Conservation (phyloP, 176 grass and related monocot species). For the Phoenix roebelenii region DNA sequence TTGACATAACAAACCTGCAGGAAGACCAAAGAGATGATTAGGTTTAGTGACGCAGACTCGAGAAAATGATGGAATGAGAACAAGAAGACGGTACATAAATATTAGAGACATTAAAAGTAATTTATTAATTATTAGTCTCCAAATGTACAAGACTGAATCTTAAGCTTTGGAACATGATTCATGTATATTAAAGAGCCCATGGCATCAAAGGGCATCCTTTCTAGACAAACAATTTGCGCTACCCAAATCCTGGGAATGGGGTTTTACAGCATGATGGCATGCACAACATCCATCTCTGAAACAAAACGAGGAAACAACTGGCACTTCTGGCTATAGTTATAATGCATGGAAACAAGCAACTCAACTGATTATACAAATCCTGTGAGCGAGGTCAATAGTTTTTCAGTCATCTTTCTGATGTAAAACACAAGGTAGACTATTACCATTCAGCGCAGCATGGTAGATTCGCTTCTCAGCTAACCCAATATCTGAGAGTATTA, state of each 20-base stretch:
- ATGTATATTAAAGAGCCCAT: too few species aligned
- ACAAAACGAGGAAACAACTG: constrained; percentile 14
- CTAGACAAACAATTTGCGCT: too few species aligned
- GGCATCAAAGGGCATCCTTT: too few species aligned
- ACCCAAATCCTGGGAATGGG: too few species aligned
- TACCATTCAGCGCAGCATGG: background rate
- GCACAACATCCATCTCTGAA: constrained; percentile 10
- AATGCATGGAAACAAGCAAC: constrained; percentile 30
- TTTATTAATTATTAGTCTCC: too few species aligned
- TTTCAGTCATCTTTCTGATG: constrained; percentile 3
- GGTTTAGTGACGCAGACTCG: constrained; percentile 4
- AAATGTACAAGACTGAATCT: too few species aligned
- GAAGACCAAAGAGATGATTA: constrained; percentile 73
- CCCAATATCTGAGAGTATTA: too few species aligned
- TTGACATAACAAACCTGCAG: constrained; percentile 79
- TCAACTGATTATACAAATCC: background rate
- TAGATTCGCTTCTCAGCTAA: background rate
- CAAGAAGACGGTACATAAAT: too few species aligned
- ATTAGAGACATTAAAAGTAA: too few species aligned
- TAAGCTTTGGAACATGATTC: too few species aligned
- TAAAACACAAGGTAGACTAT: constrained; percentile 1
- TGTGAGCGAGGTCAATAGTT: background rate
- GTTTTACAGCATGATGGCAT: constrained; percentile 30
- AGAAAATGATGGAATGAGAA: too few species aligned
- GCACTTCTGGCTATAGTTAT: constrained; percentile 19